These are phyloP conservation scores for Pseudopithomyces maydicus DNA, from an alignment of 2,329 filamentous ascomycete genomes.

Conservation along the genomic window DNA sequence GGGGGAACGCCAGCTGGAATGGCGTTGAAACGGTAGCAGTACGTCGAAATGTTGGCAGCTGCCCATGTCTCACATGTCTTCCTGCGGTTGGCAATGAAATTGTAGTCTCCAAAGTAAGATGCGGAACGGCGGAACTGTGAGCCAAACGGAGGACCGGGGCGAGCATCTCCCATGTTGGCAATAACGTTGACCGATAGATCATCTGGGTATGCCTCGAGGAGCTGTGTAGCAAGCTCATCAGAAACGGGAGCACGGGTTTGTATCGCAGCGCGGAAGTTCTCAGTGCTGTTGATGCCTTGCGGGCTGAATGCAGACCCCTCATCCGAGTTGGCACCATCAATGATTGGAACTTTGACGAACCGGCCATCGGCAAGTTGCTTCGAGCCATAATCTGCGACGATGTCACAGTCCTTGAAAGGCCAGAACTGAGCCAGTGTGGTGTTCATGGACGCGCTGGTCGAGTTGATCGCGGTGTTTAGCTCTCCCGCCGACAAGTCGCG, in stretches of 20 bases:
- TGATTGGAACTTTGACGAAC: conserved; percentile 68
- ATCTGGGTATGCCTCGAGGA: conserved; percentile 38
- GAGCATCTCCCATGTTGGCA: conserved; percentile 9
- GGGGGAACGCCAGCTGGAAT: conserved; percentile 52
- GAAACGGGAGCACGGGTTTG: conserved; percentile 24
- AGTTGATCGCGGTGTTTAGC: conserved; percentile 61
- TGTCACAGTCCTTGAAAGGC: conserved; percentile 61
- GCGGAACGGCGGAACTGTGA: conserved; percentile 51
- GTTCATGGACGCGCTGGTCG: conserved; percentile 24
- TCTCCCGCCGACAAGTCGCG: conserved; percentile 60
- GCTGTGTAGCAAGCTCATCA: conserved; percentile 22
- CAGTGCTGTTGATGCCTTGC: conserved; percentile 53
- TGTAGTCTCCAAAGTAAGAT: conserved; percentile 58
- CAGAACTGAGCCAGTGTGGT: conserved; percentile 24
- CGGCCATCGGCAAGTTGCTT: conserved; percentile 61
- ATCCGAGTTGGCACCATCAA: conserved; percentile 68
- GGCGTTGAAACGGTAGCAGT: conserved; percentile 68
- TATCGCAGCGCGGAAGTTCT: conserved; percentile 55
- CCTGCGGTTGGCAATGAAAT: conserved; percentile 62
- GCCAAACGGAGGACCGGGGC: conserved; percentile 48
- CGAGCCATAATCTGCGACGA: conserved; percentile 59
- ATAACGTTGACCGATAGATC: conserved; percentile 14
- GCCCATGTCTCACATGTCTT: conserved; percentile 59
- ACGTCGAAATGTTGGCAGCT: conserved; percentile 55
- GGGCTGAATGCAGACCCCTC: conserved; percentile 63